Base-by-base conservation (phyloP, 139 green algal genomes). In the Chlamydomonas incerta region DNA sequence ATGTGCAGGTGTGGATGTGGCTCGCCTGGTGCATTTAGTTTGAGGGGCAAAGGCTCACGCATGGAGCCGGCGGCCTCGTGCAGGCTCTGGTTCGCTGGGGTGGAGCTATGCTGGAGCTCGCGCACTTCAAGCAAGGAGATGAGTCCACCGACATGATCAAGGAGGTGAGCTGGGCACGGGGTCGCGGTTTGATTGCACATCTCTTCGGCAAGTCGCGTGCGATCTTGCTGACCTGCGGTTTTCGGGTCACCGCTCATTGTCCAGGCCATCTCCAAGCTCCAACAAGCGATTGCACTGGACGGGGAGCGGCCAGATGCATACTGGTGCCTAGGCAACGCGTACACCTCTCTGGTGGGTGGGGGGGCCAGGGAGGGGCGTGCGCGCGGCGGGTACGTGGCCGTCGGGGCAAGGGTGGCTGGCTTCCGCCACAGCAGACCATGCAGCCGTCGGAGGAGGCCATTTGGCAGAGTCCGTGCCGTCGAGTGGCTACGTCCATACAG, bases 241-340 rank as follows among this genome's bases (percentile, higher is more conserved):
- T 50, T 31, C 1, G 5, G 6, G 69, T 33, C 33, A 57, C 41
- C 11, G 31, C 17, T 62, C 17, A 33, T 14, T 37, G 1, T 68
- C 41, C 87, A 98, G 92, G 94, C 96, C 0, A 95, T 98, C 50
- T 65, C 76, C 14, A 98, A 98, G 88, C 94, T 99, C 47, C 55
- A 98, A 57, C 58, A 94, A 57, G 96, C 97, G 1, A 79, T 99
- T 26, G 37, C 83, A 0, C 90, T 99, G 5, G 95, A 99, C 33
- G 73, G 90, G 3, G 88, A 87, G 17, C 92, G 92, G 24, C 90
- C 96, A 72, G 96, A 99, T 80, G 94, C 97, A 18, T 90, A 98
- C 57, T 99, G 97, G 97, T 99, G 97, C 90, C 89, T 99, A 37
- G 97, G 97, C 29, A 99, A 99, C 83, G 97, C 97, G 11, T 98